Percentiles rank a stretch among this genome's conserved stretches.
phyloP scores from a whole-genome alignment of 2,329 filamentous ascomycete genomes.

The Alternaria arborescens region DNA sequence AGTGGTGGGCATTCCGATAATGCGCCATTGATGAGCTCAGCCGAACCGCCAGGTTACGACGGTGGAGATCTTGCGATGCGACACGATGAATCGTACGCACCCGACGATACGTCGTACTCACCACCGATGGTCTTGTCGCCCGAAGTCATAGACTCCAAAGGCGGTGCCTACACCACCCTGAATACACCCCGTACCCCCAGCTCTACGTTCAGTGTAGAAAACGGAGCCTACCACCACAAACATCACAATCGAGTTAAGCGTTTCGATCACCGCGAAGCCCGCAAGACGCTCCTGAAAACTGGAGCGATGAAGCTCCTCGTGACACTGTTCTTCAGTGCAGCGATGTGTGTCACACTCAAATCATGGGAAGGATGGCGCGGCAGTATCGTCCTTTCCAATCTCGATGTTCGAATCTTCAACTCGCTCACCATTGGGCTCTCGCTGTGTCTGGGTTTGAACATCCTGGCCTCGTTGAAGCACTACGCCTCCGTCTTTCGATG shows the following conservation, averaged over 20 bases:
- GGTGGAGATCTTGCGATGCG: conserved; percentile 36
- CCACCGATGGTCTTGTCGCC: conserved; percentile 27
- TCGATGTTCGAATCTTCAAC: conserved; percentile 44
- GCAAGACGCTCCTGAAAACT: conserved; percentile 38
- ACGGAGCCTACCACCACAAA: conserved; percentile 27
- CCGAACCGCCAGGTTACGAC: conserved; percentile 25
- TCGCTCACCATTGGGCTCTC: conserved; percentile 45
- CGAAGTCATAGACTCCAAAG: conserved; percentile 20
- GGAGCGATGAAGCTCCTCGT: conserved; percentile 38
- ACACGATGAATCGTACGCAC: conserved; percentile 22
- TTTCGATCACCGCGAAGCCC: conserved; percentile 44
- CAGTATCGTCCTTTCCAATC: conserved; percentile 37
- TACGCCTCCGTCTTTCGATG: conserved; percentile 47
- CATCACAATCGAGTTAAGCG: conserved; percentile 31
- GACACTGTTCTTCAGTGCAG: conserved; percentile 41
- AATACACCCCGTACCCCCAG: conserved; percentile 12
- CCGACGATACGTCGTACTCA: conserved; percentile 23
- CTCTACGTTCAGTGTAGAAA: conserved; percentile 26
- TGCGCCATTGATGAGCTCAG: conserved; percentile 24
- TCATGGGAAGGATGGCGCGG: conserved; percentile 41
- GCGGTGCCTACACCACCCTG: conserved; percentile 29
- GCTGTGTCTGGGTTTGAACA: conserved; percentile 46
- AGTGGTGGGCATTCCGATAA: conserved; percentile 12
- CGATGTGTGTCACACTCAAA: conserved; percentile 40
- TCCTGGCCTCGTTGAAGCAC: conserved; percentile 44